Percentiles rank a stretch among this genome's conserved stretches.
Conservation (phyloP, 1,284 basidiomycete genomes). For the Boletus calvinii region DNA sequence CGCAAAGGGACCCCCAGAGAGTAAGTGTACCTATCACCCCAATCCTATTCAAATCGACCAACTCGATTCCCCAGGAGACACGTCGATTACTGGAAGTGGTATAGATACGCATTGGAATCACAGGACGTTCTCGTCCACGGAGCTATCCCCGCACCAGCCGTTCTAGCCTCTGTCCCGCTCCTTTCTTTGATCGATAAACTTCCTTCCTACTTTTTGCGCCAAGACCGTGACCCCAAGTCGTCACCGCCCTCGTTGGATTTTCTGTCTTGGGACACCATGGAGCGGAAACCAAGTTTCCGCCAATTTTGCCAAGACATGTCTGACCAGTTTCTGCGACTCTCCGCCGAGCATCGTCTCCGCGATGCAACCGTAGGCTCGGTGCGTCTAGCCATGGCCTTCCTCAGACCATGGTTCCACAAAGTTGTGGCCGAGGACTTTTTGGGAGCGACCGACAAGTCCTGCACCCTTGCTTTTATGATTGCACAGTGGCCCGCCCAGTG, state of each 20-base stretch:
- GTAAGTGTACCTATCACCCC: slow-evolving; percentile 40
- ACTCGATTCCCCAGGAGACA: slow-evolving; percentile 47
- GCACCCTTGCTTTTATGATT: slow-evolving; percentile 55
- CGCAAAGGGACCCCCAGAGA: slow-evolving; percentile 48
- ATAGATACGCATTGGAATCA: slow-evolving; percentile 67
- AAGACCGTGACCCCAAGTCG: slow-evolving; percentile 36
- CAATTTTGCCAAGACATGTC: slow-evolving; percentile 70
- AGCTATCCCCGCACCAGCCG: slow-evolving; percentile 60
- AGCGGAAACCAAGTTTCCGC: slow-evolving; percentile 59
- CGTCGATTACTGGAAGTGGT: slow-evolving; percentile 70
- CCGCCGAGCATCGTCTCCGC: slow-evolving; percentile 52
- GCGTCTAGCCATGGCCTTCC: slow-evolving; percentile 59
- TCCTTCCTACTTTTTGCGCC: slow-evolving; percentile 65
- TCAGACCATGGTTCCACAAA: slow-evolving; percentile 66
- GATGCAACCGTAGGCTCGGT: slow-evolving; percentile 68
- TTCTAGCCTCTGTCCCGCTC: slow-evolving; percentile 68
- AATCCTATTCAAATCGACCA: neutral
- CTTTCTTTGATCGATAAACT: slow-evolving; percentile 59
- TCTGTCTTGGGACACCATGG: slow-evolving; percentile 60
- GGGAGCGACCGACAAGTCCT: slow-evolving; percentile 46
- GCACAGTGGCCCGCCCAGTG: slow-evolving; percentile 67
- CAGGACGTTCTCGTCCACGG: slow-evolving; percentile 72
- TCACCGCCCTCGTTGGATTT: slow-evolving; percentile 42
- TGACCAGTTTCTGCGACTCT: slow-evolving; percentile 54
- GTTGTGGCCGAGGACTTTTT: slow-evolving; percentile 49